Conservation (phyloP, 345 rosid genomes). For the Melaleuca alternifolia region DNA sequence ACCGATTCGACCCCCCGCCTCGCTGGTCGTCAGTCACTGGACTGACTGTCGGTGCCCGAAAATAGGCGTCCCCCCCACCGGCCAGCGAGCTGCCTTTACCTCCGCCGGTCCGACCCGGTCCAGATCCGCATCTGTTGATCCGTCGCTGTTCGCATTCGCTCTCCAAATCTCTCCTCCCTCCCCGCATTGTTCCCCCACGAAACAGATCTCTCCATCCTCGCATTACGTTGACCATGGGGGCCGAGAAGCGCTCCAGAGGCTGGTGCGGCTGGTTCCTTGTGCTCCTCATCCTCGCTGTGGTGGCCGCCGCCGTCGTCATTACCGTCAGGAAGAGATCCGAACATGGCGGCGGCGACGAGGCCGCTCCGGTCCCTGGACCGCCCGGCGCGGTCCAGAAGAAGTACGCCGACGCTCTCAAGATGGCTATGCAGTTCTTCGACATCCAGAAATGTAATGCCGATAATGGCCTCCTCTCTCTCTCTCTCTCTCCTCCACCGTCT, state of each 20-base stretch:
- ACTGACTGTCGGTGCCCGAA: not conserved
- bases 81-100: not conserved
- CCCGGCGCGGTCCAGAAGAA: slow-evolving; percentile 78
- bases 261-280: slow-evolving; percentile 69
- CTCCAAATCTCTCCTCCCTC: not conserved
- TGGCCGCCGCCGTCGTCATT: slow-evolving; percentile 48
- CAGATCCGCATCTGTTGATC: not conserved
- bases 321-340: slow-evolving; percentile 34
- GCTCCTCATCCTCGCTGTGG: slow-evolving; percentile 29
- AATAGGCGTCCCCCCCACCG: not conserved
- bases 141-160: not conserved
- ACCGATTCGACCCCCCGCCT: not conserved
- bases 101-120: not conserved
- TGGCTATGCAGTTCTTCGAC: slow-evolving; percentile 83
- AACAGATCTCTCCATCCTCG: not conserved
- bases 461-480: not conserved
- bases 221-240: slow-evolving; percentile 31
- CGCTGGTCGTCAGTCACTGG: not conserved
- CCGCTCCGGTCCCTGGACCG: slow-evolving; percentile 68
- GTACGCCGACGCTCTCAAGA: slow-evolving; percentile 69
- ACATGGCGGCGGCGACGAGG: slow-evolving; percentile 26
- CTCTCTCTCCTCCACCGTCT: not conserved
- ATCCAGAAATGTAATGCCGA: slow-evolving; percentile 60
- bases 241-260: slow-evolving; percentile 51
- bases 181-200: not conserved